Conservation (phyloP, 495 filamentous ascomycete genomes). For the Beverwykella pulmonaria region DNA sequence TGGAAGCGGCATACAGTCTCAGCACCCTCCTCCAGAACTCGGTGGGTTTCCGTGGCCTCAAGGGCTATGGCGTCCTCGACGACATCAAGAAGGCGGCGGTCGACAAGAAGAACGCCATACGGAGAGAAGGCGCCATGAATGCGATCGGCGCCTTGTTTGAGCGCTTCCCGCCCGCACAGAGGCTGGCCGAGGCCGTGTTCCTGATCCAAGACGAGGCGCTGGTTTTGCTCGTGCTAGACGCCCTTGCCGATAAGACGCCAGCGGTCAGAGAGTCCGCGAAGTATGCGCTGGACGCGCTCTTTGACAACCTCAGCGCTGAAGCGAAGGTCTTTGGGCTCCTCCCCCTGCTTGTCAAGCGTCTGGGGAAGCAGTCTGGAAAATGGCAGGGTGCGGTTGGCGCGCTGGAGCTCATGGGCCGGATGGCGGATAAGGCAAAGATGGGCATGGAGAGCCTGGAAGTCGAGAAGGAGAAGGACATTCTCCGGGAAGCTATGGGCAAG, state of each 20-base stretch:
- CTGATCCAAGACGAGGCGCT: conserved; percentile 77
- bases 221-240: conserved; percentile 74
- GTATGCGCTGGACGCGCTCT: conserved; percentile 91
- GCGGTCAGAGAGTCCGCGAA: conserved; percentile 89
- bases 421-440: conserved; percentile 91
- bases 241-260: conserved; percentile 84
- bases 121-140: conserved; percentile 91
- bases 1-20: conserved; percentile 83
- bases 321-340: conserved; percentile 77
- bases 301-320: conserved; percentile 75
- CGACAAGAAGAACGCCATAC: conserved; percentile 90
- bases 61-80: conserved; percentile 70
- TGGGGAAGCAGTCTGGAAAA: conserved; percentile 80
- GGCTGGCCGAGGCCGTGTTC: conserved; percentile 77
- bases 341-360: conserved; percentile 70
- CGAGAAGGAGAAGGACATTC: conserved; percentile 79
- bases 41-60: conserved; percentile 74
- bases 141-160: conserved; percentile 92
- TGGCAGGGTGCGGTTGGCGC: conserved; percentile 95
- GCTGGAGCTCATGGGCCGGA: conserved; percentile 76
- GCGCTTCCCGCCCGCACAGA: conserved; percentile 75
- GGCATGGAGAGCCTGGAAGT: conserved; percentile 76
- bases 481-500: conserved; percentile 89
- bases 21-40: conserved; percentile 77
- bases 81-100: conserved; percentile 80